Conservation (phyloP, 345 rosid genomes). For the Corchorus olitorius region DNA sequence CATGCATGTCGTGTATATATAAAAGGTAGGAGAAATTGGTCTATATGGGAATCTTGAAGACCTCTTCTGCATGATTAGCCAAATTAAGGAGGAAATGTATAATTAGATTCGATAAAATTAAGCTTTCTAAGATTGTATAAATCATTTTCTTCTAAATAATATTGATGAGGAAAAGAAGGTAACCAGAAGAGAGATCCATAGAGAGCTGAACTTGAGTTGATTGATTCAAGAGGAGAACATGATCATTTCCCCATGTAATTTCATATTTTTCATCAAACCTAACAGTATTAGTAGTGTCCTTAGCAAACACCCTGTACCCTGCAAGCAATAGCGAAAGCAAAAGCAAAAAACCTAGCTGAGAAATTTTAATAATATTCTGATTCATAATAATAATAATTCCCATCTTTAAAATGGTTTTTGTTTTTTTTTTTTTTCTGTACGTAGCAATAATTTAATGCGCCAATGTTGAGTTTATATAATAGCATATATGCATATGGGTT, state of each 20-base stretch:
- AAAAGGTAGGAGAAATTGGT: too few species aligned
- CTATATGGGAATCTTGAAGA: too few species aligned
- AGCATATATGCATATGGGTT: not conserved
- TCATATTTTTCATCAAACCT: slow-evolving; percentile 41
- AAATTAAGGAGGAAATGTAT: too few species aligned
- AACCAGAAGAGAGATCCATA: slow-evolving; percentile 54
- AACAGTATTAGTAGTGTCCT: not conserved
- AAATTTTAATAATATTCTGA: not conserved
- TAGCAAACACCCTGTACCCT: not conserved
- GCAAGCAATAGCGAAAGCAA: not conserved
- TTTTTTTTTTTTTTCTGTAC: not conserved
- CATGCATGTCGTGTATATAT: too few species aligned
- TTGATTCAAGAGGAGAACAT: slow-evolving; percentile 24
- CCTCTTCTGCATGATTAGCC: too few species aligned
- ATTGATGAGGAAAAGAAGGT: not conserved
- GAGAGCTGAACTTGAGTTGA: slow-evolving; percentile 53
- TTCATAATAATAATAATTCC: not conserved
- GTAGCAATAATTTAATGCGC: not conserved
- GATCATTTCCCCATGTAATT: slow-evolving; percentile 49
- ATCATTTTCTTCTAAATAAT: too few species aligned
- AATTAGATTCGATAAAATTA: too few species aligned
- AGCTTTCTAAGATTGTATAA: not conserved
- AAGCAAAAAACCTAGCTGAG: slow-evolving; percentile 7
- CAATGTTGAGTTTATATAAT: not conserved
- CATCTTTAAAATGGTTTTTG: too few species aligned